Percentiles rank a stretch among this genome's conserved stretches.
phyloP scores from a whole-genome alignment of 495 filamentous ascomycete species.

The Aspergillus kassunensis region DNA sequence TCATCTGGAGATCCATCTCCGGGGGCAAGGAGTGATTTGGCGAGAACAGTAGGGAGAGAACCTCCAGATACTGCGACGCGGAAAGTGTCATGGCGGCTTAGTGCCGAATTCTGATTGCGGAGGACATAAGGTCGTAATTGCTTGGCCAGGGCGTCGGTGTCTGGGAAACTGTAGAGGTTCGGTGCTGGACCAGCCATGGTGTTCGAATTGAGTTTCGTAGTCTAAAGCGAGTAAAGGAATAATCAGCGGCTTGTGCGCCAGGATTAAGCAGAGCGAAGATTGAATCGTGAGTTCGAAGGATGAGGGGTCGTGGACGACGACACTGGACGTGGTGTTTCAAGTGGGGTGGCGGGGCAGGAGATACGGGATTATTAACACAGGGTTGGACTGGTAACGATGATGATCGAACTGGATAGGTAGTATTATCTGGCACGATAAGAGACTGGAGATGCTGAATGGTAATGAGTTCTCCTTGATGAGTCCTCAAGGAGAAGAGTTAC shows the following conservation, averaged over 20 bases:
- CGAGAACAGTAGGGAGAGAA: slow-evolving; percentile 83
- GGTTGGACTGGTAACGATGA: slow-evolving; percentile 1
- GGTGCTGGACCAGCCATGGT: slow-evolving; percentile 54
- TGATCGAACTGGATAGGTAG: not conserved
- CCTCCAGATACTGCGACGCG: slow-evolving; percentile 92
- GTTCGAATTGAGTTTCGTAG: slow-evolving; percentile 1
- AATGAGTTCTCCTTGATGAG: too few species aligned
- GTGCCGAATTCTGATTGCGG: slow-evolving; percentile 68
- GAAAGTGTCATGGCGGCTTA: slow-evolving; percentile 77
- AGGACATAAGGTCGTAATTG: slow-evolving; percentile 79
- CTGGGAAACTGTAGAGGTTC: slow-evolving; percentile 78
- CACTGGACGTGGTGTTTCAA: slow-evolving; percentile 8
- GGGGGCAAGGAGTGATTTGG: slow-evolving; percentile 67
- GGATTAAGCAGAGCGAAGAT: not conserved
- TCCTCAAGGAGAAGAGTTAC: too few species aligned
- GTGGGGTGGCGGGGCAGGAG: slow-evolving; percentile 21
- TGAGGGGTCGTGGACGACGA: not conserved
- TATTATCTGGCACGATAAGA: not conserved
- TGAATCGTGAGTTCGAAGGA: not conserved
- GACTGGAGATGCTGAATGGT: too few species aligned
- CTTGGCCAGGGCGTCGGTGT: slow-evolving; percentile 61
- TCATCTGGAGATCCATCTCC: slow-evolving; percentile 56
- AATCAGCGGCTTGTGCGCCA: not conserved
- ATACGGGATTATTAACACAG: not conserved
- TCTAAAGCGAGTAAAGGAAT: not conserved